Percentiles rank a stretch among this genome's conserved stretches.
Conservation (phyloP, 1,139 yeast species). For the Candida smagusa region DNA sequence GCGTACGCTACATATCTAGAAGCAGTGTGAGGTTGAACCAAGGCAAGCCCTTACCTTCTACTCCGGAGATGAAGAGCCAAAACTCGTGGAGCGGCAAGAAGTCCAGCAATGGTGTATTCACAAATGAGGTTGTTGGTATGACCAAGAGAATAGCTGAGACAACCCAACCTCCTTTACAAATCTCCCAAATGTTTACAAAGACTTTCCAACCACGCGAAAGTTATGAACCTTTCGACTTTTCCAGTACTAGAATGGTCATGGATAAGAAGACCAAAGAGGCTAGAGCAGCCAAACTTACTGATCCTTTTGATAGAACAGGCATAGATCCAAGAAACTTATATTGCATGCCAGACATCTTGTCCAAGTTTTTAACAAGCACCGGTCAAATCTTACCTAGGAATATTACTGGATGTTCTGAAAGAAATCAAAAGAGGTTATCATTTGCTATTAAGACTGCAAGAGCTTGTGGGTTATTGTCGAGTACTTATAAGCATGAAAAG, state of each 20-base stretch:
- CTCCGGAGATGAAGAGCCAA: slow-evolving; percentile 32
- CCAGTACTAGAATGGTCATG: slow-evolving; percentile 50
- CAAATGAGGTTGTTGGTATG: slow-evolving; percentile 26
- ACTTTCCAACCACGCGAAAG: slow-evolving; percentile 42
- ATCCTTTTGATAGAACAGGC: slow-evolving; percentile 53
- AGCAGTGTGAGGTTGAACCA: slow-evolving; percentile 6
- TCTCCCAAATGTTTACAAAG: slow-evolving; percentile 34
- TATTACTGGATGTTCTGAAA: slow-evolving; percentile 60
- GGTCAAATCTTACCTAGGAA: slow-evolving; percentile 69
- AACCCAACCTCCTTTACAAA: slow-evolving; percentile 22
- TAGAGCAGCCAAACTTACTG: slow-evolving; percentile 14
- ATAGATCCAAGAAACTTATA: slow-evolving; percentile 65
- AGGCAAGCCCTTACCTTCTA: slow-evolving; percentile 20
- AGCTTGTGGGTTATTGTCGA: slow-evolving; percentile 62
- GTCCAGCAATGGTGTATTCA: slow-evolving; percentile 11
- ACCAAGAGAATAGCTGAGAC: slow-evolving; percentile 29
- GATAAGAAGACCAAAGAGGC: slow-evolving; percentile 21
- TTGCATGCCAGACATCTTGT: slow-evolving; percentile 61
- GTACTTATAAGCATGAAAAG: slow-evolving; percentile 55
- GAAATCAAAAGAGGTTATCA: slow-evolving; percentile 61
- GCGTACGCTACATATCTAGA: slow-evolving; percentile 7
- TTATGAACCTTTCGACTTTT: slow-evolving; percentile 76
- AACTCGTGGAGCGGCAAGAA: slow-evolving; percentile 25
- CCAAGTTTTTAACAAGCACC: slow-evolving; percentile 54
- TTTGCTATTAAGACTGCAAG: slow-evolving; percentile 70